Evolutionary conservation across 2,329 filamentous ascomycete genomes (phyloP), one percentile per base, ranked within the genome.

Genomic region (Lithohypha guttulata): DNA sequence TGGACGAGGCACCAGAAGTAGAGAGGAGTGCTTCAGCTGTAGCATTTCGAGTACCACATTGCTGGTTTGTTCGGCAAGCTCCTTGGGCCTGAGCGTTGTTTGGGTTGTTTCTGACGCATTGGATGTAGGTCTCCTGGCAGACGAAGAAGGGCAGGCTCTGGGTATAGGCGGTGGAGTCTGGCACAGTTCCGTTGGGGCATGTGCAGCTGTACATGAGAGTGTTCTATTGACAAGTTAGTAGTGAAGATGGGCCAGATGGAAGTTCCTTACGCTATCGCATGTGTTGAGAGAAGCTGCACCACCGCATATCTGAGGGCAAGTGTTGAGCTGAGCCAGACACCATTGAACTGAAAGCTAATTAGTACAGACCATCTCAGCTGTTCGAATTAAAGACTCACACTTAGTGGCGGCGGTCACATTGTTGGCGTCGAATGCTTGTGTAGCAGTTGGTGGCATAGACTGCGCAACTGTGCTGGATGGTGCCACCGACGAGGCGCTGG

Each of bases 111-210:
- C 47, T n/a, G 42, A 69, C 64, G 53, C 69, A 73, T 49, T 69
- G 62, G 17, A 47, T 50, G 53, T 59, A 73, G 59, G 66, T 71
- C 46, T 59, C 59, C 51, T 68, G 53, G 63, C 77, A 81, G 57
- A 75, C 66, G 57, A 65, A 77, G 59, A 65, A 74, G 28, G 75
- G 75, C 34, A 81, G 61, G 17, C 73, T 75, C 57, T 72, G 61
- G 39, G 59, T 50, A 60, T 77, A 81, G 50, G 64, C 60, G 44
- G 61, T 56, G 50, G 77, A 65, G 53, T 76, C 67, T 49, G 74
- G 73, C 6, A 57, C 55, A 28, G 64, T 68, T 48, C 68, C 69
- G 55, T 76, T 70, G 47, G 53, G 47, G 64, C 77, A 81, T 35
- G 62, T 61, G 60, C 77, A 81, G 42, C 53, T 63, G 63, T 65